Percentiles rank a stretch among this genome's conserved stretches.
Evolutionary conservation across 805 yeast genomes (phyloP).

Genomic region (Suhomyces prunicola): DNA sequence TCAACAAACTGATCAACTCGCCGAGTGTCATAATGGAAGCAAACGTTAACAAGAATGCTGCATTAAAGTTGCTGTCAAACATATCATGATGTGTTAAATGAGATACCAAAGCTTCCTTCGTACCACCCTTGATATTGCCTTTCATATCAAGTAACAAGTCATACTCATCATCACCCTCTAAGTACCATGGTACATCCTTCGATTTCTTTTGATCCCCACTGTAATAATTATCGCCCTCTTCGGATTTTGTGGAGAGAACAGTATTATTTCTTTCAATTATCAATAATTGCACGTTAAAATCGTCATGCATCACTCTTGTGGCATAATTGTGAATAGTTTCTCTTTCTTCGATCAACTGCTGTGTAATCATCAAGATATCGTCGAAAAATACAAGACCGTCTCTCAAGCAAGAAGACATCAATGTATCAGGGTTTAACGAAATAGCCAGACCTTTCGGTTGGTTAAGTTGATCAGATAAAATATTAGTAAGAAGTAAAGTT

Average conservation of each 20-base stretch:
- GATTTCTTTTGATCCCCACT: slow-evolving; percentile 32
- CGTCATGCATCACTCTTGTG: slow-evolving; percentile 74
- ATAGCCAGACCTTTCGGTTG: slow-evolving; percentile 31
- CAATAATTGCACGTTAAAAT: slow-evolving; percentile 57
- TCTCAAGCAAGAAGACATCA: slow-evolving; percentile 36
- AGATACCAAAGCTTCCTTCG: slow-evolving; percentile 71
- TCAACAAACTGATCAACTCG: slow-evolving; percentile 56
- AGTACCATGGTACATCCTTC: slow-evolving; percentile 63
- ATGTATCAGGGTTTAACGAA: slow-evolving; percentile 38
- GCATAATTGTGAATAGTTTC: slow-evolving; percentile 69
- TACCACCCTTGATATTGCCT: slow-evolving; percentile 80
- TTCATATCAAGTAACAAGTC: slow-evolving; percentile 57
- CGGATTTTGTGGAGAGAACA: slow-evolving; percentile 32
- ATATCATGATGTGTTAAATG: slow-evolving; percentile 74
- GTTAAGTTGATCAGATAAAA: slow-evolving; percentile 46
- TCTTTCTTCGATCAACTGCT: slow-evolving; percentile 65
- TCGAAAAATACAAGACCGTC: slow-evolving; percentile 35
- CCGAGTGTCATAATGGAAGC: slow-evolving; percentile 67
- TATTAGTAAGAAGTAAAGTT: slow-evolving; percentile 45
- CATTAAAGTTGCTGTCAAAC: slow-evolving; percentile 59
- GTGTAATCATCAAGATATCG: slow-evolving; percentile 40
- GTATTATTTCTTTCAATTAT: slow-evolving; percentile 47
- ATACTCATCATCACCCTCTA: slow-evolving; percentile 63
- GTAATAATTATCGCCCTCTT: slow-evolving; percentile 32
- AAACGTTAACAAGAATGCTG: slow-evolving; percentile 72